phyloP scores from a whole-genome alignment of 495 filamentous ascomycete species.

The Cladorrhinum samala region DNA sequence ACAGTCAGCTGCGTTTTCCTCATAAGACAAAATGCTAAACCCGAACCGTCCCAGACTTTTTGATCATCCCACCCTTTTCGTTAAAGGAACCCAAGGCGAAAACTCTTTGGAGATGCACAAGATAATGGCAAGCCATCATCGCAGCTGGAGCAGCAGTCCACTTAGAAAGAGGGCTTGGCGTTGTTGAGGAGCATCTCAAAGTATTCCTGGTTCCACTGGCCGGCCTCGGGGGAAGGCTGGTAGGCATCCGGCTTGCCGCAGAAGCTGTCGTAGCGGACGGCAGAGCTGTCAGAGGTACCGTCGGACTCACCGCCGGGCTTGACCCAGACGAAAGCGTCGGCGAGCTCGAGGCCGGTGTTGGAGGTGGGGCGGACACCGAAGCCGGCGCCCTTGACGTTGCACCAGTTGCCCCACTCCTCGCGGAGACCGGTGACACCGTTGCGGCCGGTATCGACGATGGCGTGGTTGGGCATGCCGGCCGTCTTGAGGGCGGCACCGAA shows the following conservation, averaged over 20 bases:
- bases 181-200: slow-evolving; percentile 65
- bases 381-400: slow-evolving; percentile 69
- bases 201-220: slow-evolving; percentile 73
- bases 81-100: too few species aligned
- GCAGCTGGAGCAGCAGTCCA: not conserved
- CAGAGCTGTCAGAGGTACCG: slow-evolving; percentile 59
- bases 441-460: slow-evolving; percentile 65
- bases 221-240: slow-evolving; percentile 72
- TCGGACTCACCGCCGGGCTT: slow-evolving; percentile 82
- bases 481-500: slow-evolving; percentile 55
- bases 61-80: too few species aligned
- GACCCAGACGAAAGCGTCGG: slow-evolving; percentile 77
- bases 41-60: too few species aligned
- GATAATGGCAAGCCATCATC: too few species aligned
- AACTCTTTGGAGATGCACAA: too few species aligned
- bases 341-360: slow-evolving; percentile 53
- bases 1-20: too few species aligned
- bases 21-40: too few species aligned
- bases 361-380: slow-evolving; percentile 66
- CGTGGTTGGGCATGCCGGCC: slow-evolving; percentile 64
- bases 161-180: slow-evolving; percentile 53
- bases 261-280: slow-evolving; percentile 63
- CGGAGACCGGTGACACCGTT: slow-evolving; percentile 65
- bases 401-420: slow-evolving; percentile 74
- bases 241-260: slow-evolving; percentile 57